Percentiles rank a stretch among this genome's conserved stretches.
Evolutionary conservation across 805 yeast species (phyloP).

Genomic region (Metschnikowia sp.): DNA sequence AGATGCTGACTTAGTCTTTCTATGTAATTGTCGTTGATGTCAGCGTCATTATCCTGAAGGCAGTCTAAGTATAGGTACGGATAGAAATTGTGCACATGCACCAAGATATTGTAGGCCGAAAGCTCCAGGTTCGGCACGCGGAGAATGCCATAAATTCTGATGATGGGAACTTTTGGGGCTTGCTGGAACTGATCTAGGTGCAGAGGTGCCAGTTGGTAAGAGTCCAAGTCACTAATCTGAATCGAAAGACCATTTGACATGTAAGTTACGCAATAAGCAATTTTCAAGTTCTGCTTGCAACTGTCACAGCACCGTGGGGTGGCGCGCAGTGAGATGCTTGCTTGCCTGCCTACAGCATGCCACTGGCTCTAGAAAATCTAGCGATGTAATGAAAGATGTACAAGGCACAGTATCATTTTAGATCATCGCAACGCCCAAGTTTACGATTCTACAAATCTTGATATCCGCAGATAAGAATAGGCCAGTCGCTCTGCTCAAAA

Average conservation of each 20-base stretch:
- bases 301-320: not conserved
- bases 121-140: slow-evolving; percentile 41
- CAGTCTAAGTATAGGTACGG: slow-evolving; percentile 78
- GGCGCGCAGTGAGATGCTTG: not conserved
- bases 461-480: too few relatives aligned
- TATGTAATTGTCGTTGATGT: slow-evolving; percentile 27
- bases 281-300: not conserved
- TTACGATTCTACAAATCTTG: too few relatives aligned
- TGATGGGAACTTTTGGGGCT: slow-evolving; percentile 61
- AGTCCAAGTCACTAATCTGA: slow-evolving; percentile 63
- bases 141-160: slow-evolving; percentile 73
- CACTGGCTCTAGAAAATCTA: too few relatives aligned
- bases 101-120: slow-evolving; percentile 29
- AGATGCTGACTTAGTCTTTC: slow-evolving; percentile 38
- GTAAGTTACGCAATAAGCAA: not conserved
- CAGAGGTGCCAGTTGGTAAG: slow-evolving; percentile 59
- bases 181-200: slow-evolving; percentile 46
- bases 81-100: slow-evolving; percentile 79
- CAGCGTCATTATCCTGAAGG: slow-evolving; percentile 32
- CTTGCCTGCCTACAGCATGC: too few relatives aligned
- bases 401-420: too few relatives aligned
- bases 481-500: too few relatives aligned
- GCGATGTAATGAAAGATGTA: too few relatives aligned
- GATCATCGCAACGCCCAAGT: too few relatives aligned
- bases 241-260: slow-evolving; percentile 24